Evolutionary conservation across 805 yeast genomes (phyloP).

Genomic region (Isabelozyma heimii): DNA sequence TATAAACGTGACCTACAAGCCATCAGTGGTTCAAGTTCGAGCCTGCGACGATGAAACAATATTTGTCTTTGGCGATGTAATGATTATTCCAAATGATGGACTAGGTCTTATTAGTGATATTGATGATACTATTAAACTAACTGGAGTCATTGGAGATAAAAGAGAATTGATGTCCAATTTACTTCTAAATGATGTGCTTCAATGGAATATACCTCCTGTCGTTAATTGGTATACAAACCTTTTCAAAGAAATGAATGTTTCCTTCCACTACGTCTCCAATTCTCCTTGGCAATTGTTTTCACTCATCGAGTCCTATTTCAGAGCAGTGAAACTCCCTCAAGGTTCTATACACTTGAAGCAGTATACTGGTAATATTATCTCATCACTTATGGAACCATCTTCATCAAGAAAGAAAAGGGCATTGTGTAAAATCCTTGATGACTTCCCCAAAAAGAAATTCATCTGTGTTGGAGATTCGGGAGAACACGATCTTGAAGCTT

Average conservation of each 20-base stretch:
- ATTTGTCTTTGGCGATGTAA: conserved; percentile 44
- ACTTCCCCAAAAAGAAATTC: conserved; percentile 76
- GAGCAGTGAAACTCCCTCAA: conserved; percentile 56
- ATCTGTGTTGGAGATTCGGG: conserved; percentile 94
- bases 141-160: conserved; percentile 89
- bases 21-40: conserved; percentile 54
- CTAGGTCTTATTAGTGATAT: conserved; percentile 82
- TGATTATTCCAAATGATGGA: conserved; percentile 46
- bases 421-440: conserved; percentile 58
- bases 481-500: conserved; percentile 92
- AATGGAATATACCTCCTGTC: conserved; percentile 75
- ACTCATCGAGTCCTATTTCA: conserved; percentile 56
- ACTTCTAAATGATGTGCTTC: conserved; percentile 59
- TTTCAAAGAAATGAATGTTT: conserved; percentile 39
- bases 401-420: conserved; percentile 74
- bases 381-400: conserved; percentile 84
- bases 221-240: conserved; percentile 68
- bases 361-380: conserved; percentile 77
- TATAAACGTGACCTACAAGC: conserved; percentile 56
- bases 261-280: conserved; percentile 93
- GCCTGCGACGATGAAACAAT: conserved; percentile 47
- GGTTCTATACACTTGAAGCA: conserved; percentile 88
- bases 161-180: conserved; percentile 78
- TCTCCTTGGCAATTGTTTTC: conserved; percentile 89
- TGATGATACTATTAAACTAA: conserved; percentile 88